Evolutionary conservation across 495 filamentous ascomycete genomes (phyloP).

Genomic region (Hypoxylon intermedium): DNA sequence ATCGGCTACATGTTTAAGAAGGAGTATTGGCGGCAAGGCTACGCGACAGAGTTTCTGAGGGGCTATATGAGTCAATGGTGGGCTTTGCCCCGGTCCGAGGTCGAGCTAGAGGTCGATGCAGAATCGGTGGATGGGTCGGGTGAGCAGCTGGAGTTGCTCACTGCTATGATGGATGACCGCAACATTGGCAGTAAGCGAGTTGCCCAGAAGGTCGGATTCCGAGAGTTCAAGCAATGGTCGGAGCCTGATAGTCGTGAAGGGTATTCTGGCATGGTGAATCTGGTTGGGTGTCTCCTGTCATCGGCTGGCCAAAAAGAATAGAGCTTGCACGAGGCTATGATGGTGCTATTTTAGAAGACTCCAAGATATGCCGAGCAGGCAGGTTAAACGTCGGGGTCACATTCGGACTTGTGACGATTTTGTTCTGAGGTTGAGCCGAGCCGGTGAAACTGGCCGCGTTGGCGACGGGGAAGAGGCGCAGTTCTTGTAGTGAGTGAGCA

Average conservation of each 20-base stretch:
- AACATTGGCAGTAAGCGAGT: conserved; percentile 46
- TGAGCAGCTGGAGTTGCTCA: conserved; percentile 41
- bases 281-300: conserved; percentile 27
- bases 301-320: conserved; percentile 9
- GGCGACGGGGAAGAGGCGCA: neutral
- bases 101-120: conserved; percentile 39
- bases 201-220: conserved; percentile 46
- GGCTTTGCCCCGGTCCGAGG: conserved; percentile 44
- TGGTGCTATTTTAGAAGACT: neutral
- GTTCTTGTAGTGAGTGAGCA: too few relatives aligned
- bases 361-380: neutral
- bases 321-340: neutral
- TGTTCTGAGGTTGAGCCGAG: neutral
- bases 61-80: conserved; percentile 43
- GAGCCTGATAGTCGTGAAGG: conserved; percentile 34
- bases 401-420: neutral
- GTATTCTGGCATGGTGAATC: neutral
- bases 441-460: neutral
- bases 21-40: conserved; percentile 48
- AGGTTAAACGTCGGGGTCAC: neutral
- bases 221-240: conserved; percentile 36
- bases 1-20: conserved; percentile 48
- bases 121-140: conserved; percentile 27
- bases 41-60: conserved; percentile 48
- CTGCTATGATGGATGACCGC: conserved; percentile 33